Percentiles rank a stretch among this genome's conserved stretches.
These are phyloP conservation scores for Glycine soja DNA, from an alignment of 306 rosid genomes.

Conservation along the genomic window DNA sequence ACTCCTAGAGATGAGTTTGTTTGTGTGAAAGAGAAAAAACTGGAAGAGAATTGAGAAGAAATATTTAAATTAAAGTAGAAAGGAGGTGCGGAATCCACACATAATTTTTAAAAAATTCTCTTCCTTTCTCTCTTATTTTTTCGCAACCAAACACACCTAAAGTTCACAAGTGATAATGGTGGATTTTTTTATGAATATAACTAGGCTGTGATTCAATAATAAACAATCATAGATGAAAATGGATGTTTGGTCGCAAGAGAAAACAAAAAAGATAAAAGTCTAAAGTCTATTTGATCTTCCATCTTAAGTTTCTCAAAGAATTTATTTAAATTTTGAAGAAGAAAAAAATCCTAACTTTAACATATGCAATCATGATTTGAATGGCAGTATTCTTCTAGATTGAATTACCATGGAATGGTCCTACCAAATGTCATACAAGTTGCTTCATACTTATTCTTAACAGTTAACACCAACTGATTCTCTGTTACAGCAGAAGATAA, in stretches of 20 bases:
- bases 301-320: too few species aligned
- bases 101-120: too few species aligned
- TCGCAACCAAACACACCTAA: too few species aligned
- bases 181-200: too few species aligned
- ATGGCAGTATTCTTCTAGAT: not conserved
- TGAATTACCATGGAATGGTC: not conserved
- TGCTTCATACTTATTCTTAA: not conserved
- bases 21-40: too few species aligned
- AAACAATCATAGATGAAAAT: not conserved
- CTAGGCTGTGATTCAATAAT: not conserved
- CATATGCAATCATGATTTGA: not conserved
- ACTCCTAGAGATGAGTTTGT: too few species aligned
- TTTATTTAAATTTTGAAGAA: too few species aligned
- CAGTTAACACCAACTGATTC: not conserved
- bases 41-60: too few species aligned
- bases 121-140: too few species aligned
- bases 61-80: too few species aligned
- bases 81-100: too few species aligned
- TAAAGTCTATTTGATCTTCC: too few species aligned
- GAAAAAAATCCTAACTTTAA: not conserved
- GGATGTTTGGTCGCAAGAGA: not conserved
- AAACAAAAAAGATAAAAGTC: not conserved
- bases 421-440: not conserved
- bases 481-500: constrained; percentile 2
- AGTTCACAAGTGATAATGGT: not conserved